phyloP scores from a whole-genome alignment of 768 basidiomycete species.

The Daedalea quercina region DNA sequence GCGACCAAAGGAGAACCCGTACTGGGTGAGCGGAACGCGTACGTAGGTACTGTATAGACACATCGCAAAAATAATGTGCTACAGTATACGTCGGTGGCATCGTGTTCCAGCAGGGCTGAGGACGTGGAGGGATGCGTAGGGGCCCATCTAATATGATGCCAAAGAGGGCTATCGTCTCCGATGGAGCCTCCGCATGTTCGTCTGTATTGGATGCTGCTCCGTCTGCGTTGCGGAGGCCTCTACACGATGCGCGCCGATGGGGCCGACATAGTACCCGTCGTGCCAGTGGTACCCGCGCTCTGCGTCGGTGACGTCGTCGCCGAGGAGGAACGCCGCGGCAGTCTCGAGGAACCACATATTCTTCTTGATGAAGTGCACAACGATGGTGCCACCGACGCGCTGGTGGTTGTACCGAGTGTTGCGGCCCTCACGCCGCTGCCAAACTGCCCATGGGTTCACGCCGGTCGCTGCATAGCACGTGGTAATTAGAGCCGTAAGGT shows the following conservation, averaged over 20 bases:
- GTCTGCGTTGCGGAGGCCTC: background rate
- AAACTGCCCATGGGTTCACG: slow-evolving; percentile 57
- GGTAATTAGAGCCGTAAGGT: background rate
- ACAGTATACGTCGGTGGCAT: too few relatives aligned
- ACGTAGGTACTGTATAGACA: too few relatives aligned
- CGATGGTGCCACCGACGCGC: slow-evolving; percentile 86
- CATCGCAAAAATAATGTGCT: too few relatives aligned
- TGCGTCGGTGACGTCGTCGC: slow-evolving; percentile 59
- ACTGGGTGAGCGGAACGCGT: too few relatives aligned
- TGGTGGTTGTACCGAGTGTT: slow-evolving; percentile 53
- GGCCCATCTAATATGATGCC: too few relatives aligned
- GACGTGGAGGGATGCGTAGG: too few relatives aligned
- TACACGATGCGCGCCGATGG: background rate
- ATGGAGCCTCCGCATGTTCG: slow-evolving; percentile 6
- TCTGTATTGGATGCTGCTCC: slow-evolving; percentile 1
- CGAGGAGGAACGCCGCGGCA: slow-evolving; percentile 78
- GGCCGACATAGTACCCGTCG: background rate
- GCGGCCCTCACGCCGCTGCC: slow-evolving; percentile 69
- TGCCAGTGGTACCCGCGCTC: slow-evolving; percentile 14
- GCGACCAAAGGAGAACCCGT: too few relatives aligned
- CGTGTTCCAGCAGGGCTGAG: too few relatives aligned
- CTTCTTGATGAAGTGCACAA: slow-evolving; percentile 97
- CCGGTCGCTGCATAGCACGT: slow-evolving; percentile 38
- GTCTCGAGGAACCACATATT: slow-evolving; percentile 96
- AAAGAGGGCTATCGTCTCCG: slow-evolving; percentile 7